These are phyloP conservation scores for Aureobasidium vineae DNA, from an alignment of 2,329 filamentous ascomycete genomes.

Conservation along the genomic window DNA sequence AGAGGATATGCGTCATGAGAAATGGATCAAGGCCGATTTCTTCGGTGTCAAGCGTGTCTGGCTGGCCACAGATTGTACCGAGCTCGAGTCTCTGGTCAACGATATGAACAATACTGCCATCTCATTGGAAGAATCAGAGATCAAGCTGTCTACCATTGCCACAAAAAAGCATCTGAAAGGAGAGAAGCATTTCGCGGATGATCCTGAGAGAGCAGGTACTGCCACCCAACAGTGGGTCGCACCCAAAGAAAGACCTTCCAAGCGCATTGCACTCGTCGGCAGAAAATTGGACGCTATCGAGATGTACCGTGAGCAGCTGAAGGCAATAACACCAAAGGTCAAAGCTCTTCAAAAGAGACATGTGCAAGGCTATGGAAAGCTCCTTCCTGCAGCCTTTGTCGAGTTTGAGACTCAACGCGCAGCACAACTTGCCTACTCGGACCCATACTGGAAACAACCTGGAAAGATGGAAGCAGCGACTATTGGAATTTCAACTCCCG, in stretches of 20 bases:
- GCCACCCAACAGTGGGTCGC: constrained; percentile 60
- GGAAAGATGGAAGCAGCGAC: constrained; percentile 42
- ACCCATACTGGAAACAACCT: constrained; percentile 32
- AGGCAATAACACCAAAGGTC: constrained; percentile 69
- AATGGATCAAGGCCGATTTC: constrained; percentile 41
- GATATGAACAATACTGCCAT: constrained; percentile 45
- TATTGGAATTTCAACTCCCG: constrained; percentile 42
- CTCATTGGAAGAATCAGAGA: constrained; percentile 47
- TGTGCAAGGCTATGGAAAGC: constrained; percentile 63
- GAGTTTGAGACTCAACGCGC: constrained; percentile 80
- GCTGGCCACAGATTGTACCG: constrained; percentile 47
- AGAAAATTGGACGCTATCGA: constrained; percentile 89
- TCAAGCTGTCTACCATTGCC: constrained; percentile 42
- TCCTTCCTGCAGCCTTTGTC: constrained; percentile 76
- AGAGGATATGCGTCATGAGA: constrained; percentile 41
- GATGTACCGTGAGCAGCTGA: constrained; percentile 74
- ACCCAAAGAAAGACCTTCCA: constrained; percentile 64
- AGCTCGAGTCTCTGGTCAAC: constrained; percentile 45
- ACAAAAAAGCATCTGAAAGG: constrained; percentile 33
- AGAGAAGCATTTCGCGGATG: constrained; percentile 32
- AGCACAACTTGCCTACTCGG: constrained; percentile 76
- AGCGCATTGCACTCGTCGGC: constrained; percentile 62
- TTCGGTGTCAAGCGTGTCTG: constrained; percentile 45
- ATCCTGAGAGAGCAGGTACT: constrained; percentile 40
- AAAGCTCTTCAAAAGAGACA: constrained; percentile 58